Base-by-base conservation (phyloP, 2,329 filamentous ascomycete species). In the Pseudogymnoascus sp. region DNA sequence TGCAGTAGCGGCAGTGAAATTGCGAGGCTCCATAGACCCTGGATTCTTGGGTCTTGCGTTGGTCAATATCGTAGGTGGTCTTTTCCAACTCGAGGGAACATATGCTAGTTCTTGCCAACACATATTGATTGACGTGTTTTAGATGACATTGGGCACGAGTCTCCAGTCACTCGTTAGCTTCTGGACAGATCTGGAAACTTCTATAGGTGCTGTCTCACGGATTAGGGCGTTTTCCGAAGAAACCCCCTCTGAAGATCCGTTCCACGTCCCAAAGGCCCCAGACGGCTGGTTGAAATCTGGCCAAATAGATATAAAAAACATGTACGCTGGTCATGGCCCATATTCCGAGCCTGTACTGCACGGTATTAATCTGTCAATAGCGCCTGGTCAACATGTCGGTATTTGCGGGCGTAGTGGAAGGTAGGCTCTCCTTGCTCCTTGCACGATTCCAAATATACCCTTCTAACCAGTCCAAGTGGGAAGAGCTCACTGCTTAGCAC, bases 151-250 rank as follows among this genome's bases (percentile, higher is more conserved):
- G 14, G 59, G 33, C 37, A 23, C 23, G 10, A 63, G 79, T 63
- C 70, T 78, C 8, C 70, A 83, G n/a, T 75, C 83, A 6, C 70
- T 75, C 0, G 63, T 70, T 7, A 75, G 73, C 16, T 78, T 76
- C 53, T 86, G 82, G 82, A 85, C 83, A 0, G 76, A 77, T 44
- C 73, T 86, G 14, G 84, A 86, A 66, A 85, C 82, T 0, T 78
- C 79, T 38, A 78, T 86, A 50, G 83, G 83, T 6, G 82, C 82
- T 8, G 77, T 86, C 7, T 75, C 79, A 4, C 76, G 84, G 21
- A 76, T 85, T 65, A 82, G 80, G 69, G 76, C 77, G n/a, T 84
- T 84, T 65, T 76, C 75, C 1, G 73, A 75, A 66, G 74, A 82
- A 56, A 71, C 71, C 50, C 69, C 70, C 5, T 70, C 67, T 1